phyloP scores from a whole-genome alignment of 768 basidiomycete genomes.

The Pluteus cervinus region DNA sequence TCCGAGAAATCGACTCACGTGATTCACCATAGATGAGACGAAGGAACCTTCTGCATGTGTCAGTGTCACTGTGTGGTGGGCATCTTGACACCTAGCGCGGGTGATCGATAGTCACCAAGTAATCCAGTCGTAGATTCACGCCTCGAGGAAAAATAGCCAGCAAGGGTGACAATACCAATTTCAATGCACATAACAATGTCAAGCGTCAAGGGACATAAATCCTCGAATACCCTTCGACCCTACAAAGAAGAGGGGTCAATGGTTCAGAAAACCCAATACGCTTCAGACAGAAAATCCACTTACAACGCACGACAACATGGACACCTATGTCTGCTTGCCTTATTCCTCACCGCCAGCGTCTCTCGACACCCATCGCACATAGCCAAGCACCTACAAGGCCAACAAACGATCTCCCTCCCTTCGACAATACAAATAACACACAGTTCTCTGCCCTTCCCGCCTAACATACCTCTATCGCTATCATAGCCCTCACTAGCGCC shows the following conservation, averaged over 20 bases:
- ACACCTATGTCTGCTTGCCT: slow-evolving; percentile 55
- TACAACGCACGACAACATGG: slow-evolving; percentile 59
- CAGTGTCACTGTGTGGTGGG: no score
- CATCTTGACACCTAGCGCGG: no score
- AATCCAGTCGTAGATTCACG: no score
- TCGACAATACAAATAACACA: slow-evolving; percentile 76
- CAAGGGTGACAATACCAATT: no score
- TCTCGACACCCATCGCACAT: slow-evolving; percentile 65
- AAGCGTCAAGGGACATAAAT: slow-evolving; percentile 59
- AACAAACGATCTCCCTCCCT: slow-evolving; percentile 67
- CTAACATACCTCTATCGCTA: slow-evolving; percentile 7
- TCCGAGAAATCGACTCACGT: no score
- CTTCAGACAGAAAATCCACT: slow-evolving; percentile 14
- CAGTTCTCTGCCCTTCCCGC: slow-evolving; percentile 18
- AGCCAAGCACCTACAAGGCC: slow-evolving; percentile 77
- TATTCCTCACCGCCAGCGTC: slow-evolving; percentile 47
- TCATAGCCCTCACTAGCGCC: slow-evolving; percentile 10
- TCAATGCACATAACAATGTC: no score
- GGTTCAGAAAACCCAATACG: slow-evolving; percentile 9
- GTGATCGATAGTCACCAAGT: no score
- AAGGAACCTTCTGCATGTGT: no score
- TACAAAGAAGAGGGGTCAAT: slow-evolving; percentile 7
- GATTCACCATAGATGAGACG: no score
- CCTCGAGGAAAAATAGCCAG: no score
- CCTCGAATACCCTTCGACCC: slow-evolving; percentile 52